Conservation (phyloP, 305 asterid species). For the Rubia balearica region DNA sequence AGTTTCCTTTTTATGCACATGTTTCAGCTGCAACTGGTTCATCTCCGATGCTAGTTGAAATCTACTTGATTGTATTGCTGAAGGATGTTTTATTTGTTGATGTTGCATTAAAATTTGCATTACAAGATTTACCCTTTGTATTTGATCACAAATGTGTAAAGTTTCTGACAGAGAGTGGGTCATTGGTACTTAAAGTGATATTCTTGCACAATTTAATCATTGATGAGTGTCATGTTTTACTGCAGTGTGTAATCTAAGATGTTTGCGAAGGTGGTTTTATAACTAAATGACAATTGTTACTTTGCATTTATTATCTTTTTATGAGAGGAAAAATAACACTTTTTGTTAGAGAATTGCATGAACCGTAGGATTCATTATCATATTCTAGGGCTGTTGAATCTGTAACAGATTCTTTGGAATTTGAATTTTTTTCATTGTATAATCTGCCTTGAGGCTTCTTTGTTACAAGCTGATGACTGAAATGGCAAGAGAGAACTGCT, state of each 20-base stretch:
- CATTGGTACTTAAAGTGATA: neutral
- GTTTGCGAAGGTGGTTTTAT: neutral
- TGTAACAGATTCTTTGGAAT: neutral
- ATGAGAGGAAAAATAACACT: neutral
- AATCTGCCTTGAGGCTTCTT: neutral
- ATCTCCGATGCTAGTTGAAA: too few relatives aligned
- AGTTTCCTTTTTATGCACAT: too few relatives aligned
- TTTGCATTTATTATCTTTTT: neutral
- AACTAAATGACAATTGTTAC: too few relatives aligned
- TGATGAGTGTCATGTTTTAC: neutral
- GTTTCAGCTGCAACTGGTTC: too few relatives aligned
- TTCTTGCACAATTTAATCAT: neutral
- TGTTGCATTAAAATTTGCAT: too few relatives aligned
- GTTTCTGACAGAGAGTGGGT: too few relatives aligned
- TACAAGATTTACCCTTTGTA: too few relatives aligned
- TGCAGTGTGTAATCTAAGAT: neutral
- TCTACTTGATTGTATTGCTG: too few relatives aligned
- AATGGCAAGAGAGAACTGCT: neutral
- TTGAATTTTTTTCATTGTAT: too few relatives aligned
- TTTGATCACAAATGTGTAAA: too few relatives aligned
- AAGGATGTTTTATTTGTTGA: too few relatives aligned
- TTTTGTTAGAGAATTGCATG: neutral
- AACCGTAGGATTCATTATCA: neutral
- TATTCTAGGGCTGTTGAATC: neutral
- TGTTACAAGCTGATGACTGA: neutral